Percentiles rank a stretch among this genome's conserved stretches.
These are phyloP conservation scores for Stephanodiscus triporus DNA, from an alignment of 108 stramenopile species.

Conservation along the genomic window DNA sequence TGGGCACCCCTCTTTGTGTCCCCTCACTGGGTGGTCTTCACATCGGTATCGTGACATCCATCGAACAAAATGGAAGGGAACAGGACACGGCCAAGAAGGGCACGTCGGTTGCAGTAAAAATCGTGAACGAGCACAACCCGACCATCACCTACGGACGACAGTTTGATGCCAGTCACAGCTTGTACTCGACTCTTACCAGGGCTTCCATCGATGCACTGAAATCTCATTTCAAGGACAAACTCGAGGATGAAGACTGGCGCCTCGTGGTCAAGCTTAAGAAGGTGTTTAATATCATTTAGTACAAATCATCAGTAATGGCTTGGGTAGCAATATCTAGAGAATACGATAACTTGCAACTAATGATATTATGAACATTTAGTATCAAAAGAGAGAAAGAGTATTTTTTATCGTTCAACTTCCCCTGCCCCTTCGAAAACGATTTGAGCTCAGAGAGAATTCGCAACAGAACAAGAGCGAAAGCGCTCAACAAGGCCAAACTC, in stretches of 20 bases:
- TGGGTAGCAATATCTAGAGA: too few species aligned
- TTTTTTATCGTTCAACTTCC: too few species aligned
- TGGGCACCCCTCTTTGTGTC: constrained; percentile 97
- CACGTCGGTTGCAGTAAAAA: constrained; percentile 89
- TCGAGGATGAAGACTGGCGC: constrained; percentile 96
- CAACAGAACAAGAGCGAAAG: too few species aligned
- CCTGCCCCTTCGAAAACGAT: too few species aligned
- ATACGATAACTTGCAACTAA: too few species aligned
- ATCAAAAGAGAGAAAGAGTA: too few species aligned
- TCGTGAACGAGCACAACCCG: constrained; percentile 93
- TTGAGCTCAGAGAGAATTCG: too few species aligned
- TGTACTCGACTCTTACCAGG: constrained; percentile 93
- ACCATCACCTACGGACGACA: constrained; percentile 98
- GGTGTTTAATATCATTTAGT: constrained; percentile 91
- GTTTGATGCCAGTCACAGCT: constrained; percentile 91
- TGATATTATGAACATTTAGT: too few species aligned
- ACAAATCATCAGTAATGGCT: too few species aligned
- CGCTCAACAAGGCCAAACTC: too few species aligned
- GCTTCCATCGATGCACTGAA: constrained; percentile 98
- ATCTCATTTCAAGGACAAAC: constrained; percentile 96
- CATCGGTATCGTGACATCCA: constrained; percentile 94
- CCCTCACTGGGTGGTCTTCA: constrained; percentile 90
- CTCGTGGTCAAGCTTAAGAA: constrained; percentile 98
- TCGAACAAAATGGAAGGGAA: constrained; percentile 92
- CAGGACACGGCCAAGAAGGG: constrained; percentile 93